phyloP scores from a whole-genome alignment of 2,329 filamentous ascomycete genomes.

The Fusarium sp. region DNA sequence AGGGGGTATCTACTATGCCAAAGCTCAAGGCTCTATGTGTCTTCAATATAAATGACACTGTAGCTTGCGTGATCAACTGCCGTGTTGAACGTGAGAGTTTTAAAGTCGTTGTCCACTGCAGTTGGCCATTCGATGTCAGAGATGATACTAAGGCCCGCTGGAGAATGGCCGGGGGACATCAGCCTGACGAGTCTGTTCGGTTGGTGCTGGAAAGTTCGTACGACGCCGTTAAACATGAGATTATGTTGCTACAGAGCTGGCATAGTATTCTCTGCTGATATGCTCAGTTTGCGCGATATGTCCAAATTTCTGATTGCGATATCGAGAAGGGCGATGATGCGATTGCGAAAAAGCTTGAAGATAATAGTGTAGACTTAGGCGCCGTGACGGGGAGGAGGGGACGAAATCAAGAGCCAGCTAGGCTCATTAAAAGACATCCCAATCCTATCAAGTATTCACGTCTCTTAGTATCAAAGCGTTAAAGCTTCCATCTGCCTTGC shows the following conservation, averaged over 20 bases:
- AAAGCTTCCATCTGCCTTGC: too few species aligned
- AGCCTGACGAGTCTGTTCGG: background rate
- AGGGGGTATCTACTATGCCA: background rate
- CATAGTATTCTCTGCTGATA: background rate
- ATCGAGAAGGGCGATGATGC: too few species aligned
- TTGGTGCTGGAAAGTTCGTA: rapidly evolving
- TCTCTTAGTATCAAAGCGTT: too few species aligned
- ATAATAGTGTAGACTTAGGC: too few species aligned
- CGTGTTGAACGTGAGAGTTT: background rate
- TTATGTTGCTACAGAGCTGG: background rate
- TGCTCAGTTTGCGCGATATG: rapidly evolving
- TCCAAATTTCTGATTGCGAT: background rate
- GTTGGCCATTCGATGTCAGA: background rate
- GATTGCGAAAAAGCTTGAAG: too few species aligned
- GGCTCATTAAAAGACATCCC: too few species aligned
- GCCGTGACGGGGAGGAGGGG: too few species aligned
- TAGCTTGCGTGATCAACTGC: background rate
- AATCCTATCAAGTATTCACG: too few species aligned
- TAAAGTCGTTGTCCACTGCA: background rate
- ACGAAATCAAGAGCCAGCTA: too few species aligned
- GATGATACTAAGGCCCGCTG: background rate
- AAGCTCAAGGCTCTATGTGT: background rate
- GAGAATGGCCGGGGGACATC: background rate
- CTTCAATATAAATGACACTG: background rate
- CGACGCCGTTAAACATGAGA: background rate